A percentile compares a stretch with the other conserved stretches of the same genome.
These are phyloP conservation scores for Pinguiococcus pyrenoidosus DNA, from an alignment of 108 stramenopile genomes.

Conservation along the genomic window DNA sequence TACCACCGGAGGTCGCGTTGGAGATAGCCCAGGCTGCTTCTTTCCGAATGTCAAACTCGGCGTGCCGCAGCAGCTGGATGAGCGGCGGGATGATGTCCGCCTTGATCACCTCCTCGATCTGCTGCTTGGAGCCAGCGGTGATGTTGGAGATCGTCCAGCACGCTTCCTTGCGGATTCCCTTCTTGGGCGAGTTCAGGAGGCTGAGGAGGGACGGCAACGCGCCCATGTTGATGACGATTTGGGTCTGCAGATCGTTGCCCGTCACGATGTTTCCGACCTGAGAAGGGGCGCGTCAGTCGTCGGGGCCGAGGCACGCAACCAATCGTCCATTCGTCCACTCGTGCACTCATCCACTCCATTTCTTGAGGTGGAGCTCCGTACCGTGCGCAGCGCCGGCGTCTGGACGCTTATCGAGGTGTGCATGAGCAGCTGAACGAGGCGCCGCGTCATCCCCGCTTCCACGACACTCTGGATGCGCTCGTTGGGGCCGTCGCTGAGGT, in stretches of 20 bases:
- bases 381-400: conserved; percentile 91
- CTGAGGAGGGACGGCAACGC: conserved; percentile 81
- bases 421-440: conserved; percentile 83
- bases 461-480: conserved; percentile 83
- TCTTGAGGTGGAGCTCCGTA: conserved; percentile 10
- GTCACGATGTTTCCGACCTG: conserved; percentile 85
- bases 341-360: neutral
- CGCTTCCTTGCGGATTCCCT: conserved; percentile 95
- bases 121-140: conserved; percentile 92
- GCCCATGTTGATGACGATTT: conserved; percentile 86
- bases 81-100: conserved; percentile 85
- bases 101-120: conserved; percentile 91
- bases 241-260: conserved; percentile 83
- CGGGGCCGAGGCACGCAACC: no score
- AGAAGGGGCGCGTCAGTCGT: neutral
- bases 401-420: conserved; percentile 78
- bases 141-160: conserved; percentile 99
- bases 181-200: conserved; percentile 77
- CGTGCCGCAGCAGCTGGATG: conserved; percentile 70
- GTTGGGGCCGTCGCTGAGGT: conserved; percentile 87
- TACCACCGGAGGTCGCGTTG: conserved; percentile 95
- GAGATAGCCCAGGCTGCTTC: conserved; percentile 95
- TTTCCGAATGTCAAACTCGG: conserved; percentile 97
- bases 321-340: no score
- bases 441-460: conserved; percentile 84